Evolutionary conservation across 2,329 filamentous ascomycete species (phyloP), one percentile per base, ranked within the genome.

Genomic region (Fonsecaea erecta): DNA sequence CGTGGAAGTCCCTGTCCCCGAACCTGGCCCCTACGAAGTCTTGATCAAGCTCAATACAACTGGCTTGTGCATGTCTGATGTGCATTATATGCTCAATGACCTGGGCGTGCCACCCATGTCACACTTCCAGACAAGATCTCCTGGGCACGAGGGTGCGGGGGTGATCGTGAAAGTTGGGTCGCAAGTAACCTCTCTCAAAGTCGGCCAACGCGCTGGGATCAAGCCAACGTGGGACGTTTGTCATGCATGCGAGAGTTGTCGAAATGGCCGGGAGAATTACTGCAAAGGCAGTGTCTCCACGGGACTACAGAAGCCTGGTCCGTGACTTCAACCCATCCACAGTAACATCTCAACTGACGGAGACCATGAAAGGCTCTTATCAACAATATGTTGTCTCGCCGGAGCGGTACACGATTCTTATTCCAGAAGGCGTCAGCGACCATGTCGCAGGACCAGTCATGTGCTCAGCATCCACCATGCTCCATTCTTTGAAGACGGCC

Each of bases 311-410:
- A 16, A 58, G 14, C 51, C 68, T 40, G 71, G 70, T 71, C 58
- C 12, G 32, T 60, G 14, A 14, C 21, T 32, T 11, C 26, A 28
- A n/a, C 16, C 9, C 30, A 48, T n/a, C 8, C 4, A n/a, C 24
- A 4, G 12, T 59, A 30, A 7, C 3, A 32, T 6, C 12, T 14
- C 7, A 14, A 7, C 48, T 37, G 28, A 34, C 48, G 43, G 32
- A 18, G 34, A 18, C 6, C 7, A 12, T 14, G 14, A 30, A n/a
- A 68, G 81, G 84, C 1, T 83, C 83, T 0, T 88, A 86, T 72
- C 82, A 86, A 73, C 83, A 88, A 72, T 88, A 88, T 72, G 75
- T 87, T 40, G 77, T 81, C 14, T 82, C 80, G 0, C 85, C 86
- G 0, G 85, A 84, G 9, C 78, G 78, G 40, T 86, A 85, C 70